Base-by-base conservation (phyloP, 2,329 filamentous ascomycete genomes). In the Davidsoniella virescens region DNA sequence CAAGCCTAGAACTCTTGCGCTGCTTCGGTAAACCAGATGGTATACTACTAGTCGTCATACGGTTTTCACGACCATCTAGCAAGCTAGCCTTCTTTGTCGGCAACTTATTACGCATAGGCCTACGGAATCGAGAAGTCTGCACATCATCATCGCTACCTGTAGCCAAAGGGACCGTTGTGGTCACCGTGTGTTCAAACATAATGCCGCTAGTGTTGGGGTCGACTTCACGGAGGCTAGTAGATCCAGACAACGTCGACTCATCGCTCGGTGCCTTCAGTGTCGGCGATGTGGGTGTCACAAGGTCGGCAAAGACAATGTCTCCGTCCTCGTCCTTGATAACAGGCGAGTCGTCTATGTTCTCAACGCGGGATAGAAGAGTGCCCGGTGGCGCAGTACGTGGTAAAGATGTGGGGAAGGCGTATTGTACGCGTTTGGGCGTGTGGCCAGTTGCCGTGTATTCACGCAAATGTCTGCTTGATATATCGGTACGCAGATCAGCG, bases 401-500 rank as follows among this genome's bases (percentile, higher is more conserved):
- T 1, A 98, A 71, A 2, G 73, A 70, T 1, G 76, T 83, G 0
- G 87, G 84, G 59, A 86, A 94, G n/a, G 77, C 71, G 64, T 96
- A 98, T 48, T 78, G 71, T 26, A 72, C 69, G 65, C 88, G 92
- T 60, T 84, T 78, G 0, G 92, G 92, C 1, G 92, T 96, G 44
- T 82, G 73, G 47, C 92, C 90, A 0, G 92, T 96, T 0, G 84
- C 76, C 37, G 77, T 70, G 63, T 96, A 96, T 61, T 95, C 87
- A 49, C 79, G 73, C 48, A 96, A 70, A 4, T 70, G 64, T 1
- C 80, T 78, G 44, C 65, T 67, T 14, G 73, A 67, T 44, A 94
- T 76, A n/a, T 78, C 73, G 16, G 78, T 71, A 6, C 86, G 78
- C 23, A 98, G 76, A 44, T 79, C 72, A 23, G 71, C 66, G 5